Percentiles rank a stretch among this genome's conserved stretches.
phyloP scores from a whole-genome alignment of 1,139 yeast species.

The Kodamaea derodonti region DNA sequence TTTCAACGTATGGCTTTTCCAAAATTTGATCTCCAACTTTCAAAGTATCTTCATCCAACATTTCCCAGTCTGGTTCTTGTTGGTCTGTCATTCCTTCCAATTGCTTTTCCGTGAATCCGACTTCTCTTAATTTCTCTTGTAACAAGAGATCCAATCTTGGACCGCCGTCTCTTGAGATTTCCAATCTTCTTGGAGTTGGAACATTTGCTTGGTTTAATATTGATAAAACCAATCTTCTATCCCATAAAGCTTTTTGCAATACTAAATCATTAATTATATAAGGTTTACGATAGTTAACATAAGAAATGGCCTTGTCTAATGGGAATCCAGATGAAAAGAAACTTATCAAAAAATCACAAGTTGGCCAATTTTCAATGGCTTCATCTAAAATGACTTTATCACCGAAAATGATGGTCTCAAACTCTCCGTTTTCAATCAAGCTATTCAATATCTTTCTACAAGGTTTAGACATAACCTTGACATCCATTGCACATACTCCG shows the following conservation, averaged over 20 bases:
- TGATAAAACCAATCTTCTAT: constrained; percentile 80
- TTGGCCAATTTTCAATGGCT: constrained; percentile 94
- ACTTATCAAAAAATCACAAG: constrained; percentile 90
- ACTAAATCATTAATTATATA: constrained; percentile 83
- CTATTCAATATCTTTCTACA: constrained; percentile 88
- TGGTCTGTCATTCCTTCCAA: constrained; percentile 59
- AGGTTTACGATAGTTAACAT: constrained; percentile 87
- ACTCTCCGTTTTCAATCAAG: constrained; percentile 88
- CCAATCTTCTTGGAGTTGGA: constrained; percentile 83
- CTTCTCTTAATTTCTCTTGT: constrained; percentile 38
- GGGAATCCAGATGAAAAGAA: constrained; percentile 97
- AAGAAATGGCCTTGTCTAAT: constrained; percentile 87
- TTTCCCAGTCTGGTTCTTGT: constrained; percentile 79
- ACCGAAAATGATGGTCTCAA: constrained; percentile 94
- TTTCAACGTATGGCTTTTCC: constrained; percentile 92
- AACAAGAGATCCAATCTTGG: constrained; percentile 72
- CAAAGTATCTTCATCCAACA: constrained; percentile 87
- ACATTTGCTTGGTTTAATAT: constrained; percentile 81
- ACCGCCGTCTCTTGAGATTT: constrained; percentile 95
- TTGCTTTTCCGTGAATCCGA: constrained; percentile 39
- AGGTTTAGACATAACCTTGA: constrained; percentile 93
- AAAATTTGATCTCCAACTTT: constrained; percentile 68
- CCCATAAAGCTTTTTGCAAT: constrained; percentile 95
- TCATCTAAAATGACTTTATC: constrained; percentile 96
- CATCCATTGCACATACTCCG: constrained; percentile 99